A percentile compares a stretch with the other conserved stretches of the same genome.
Evolutionary conservation across 768 basidiomycete genomes (phyloP).

Genomic region (Lentinula sp.): DNA sequence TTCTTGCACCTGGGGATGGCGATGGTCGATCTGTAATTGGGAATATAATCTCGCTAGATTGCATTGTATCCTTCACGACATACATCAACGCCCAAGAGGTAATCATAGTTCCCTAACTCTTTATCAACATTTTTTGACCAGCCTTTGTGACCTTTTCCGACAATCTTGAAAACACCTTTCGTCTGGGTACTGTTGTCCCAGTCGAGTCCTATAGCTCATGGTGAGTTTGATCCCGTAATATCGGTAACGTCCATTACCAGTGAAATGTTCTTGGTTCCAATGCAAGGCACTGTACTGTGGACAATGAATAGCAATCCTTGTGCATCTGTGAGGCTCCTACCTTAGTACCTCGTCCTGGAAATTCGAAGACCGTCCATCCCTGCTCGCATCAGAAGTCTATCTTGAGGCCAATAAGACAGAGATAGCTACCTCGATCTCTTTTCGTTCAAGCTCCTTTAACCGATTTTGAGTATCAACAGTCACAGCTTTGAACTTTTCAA

Average conservation of each 20-base stretch:
- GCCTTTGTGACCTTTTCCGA: constrained; percentile 57
- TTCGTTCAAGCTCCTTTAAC: constrained; percentile 48
- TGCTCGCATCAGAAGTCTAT: constrained; percentile 37
- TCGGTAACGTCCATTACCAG: constrained; percentile 36
- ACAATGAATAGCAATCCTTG: background rate
- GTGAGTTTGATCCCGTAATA: background rate
- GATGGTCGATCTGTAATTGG: constrained; percentile 63
- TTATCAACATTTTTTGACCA: constrained; percentile 80
- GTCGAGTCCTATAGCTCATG: constrained; percentile 55
- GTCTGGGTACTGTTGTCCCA: constrained; percentile 69
- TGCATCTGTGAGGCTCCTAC: constrained; percentile 26
- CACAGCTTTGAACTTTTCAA: constrained; percentile 63
- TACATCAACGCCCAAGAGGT: constrained; percentile 71
- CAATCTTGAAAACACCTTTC: constrained; percentile 67
- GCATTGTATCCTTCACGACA: constrained; percentile 10
- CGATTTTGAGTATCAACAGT: constrained; percentile 69
- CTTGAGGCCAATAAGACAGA: background rate
- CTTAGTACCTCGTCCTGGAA: constrained; percentile 68
- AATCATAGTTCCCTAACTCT: constrained; percentile 88
- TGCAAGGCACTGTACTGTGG: constrained; percentile 60
- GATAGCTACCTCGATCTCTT: constrained; percentile 58
- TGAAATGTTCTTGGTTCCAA: constrained; percentile 79
- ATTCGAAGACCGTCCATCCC: constrained; percentile 88
- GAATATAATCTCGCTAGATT: background rate
- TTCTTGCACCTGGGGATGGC: constrained; percentile 71